Evolutionary conservation across 176 grass and related monocot species (phyloP).

Genomic region (Eremochloa ophiuroides): DNA sequence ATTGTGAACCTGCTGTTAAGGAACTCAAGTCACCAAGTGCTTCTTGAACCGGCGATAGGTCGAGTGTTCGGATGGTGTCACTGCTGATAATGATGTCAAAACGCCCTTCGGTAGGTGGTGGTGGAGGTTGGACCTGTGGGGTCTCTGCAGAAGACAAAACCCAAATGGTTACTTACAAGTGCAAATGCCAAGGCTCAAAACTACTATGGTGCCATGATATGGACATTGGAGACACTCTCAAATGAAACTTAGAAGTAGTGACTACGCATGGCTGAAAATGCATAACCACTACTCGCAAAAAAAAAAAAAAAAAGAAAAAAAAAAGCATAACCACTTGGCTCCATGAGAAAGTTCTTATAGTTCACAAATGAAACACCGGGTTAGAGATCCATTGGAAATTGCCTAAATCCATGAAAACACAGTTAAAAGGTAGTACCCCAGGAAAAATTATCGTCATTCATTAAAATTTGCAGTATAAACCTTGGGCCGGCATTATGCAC

Average conservation of each 20-base stretch:
- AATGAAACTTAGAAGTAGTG: background rate
- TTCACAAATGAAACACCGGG: background rate
- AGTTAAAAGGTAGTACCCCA: background rate
- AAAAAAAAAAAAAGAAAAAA: too few species aligned
- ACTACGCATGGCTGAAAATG: background rate
- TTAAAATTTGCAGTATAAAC: too few species aligned
- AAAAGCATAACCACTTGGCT: background rate
- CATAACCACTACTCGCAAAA: background rate
- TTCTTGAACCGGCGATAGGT: slow-evolving; percentile 48
- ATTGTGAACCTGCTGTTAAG: slow-evolving; percentile 36
- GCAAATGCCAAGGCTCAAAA: background rate
- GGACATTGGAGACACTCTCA: background rate
- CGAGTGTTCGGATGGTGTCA: slow-evolving; percentile 42
- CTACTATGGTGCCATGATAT: background rate
- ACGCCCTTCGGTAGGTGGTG: slow-evolving; percentile 71
- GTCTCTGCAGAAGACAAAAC: slow-evolving; percentile 21
- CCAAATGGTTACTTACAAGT: background rate
- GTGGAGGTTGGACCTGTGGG: slow-evolving; percentile 54
- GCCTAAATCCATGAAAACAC: too few species aligned
- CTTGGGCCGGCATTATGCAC: too few species aligned
- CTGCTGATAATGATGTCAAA: slow-evolving; percentile 61
- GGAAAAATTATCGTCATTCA: background rate
- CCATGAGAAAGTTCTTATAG: background rate
- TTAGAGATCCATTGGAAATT: background rate
- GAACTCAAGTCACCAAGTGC: slow-evolving; percentile 42